Conservation (phyloP, 306 rosid genomes). For the Lathyrus sativus region DNA sequence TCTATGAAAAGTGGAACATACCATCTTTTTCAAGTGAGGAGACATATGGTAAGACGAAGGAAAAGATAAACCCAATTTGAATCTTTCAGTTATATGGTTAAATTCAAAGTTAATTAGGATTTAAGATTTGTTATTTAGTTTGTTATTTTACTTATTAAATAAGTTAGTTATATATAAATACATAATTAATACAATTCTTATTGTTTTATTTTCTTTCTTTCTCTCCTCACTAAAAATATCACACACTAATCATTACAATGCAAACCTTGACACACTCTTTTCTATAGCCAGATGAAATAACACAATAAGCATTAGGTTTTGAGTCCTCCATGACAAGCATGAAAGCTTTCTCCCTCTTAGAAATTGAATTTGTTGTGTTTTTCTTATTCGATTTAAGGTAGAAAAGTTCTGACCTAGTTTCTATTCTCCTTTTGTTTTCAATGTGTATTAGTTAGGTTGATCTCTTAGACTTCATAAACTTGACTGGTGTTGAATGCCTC, state of each 20-base stretch:
- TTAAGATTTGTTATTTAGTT: too few species aligned
- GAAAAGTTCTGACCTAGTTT: slow-evolving; percentile 4
- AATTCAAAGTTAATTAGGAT: too few species aligned
- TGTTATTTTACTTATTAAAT: too few species aligned
- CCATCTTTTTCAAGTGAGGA: too few species aligned
- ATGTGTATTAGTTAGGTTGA: slow-evolving; percentile 61
- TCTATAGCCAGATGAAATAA: slow-evolving; percentile 66
- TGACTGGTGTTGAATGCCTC: slow-evolving; percentile 92
- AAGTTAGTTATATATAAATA: too few species aligned
- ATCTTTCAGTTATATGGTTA: too few species aligned
- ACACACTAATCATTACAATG: background rate
- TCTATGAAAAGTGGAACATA: too few species aligned
- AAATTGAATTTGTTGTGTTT: slow-evolving; percentile 10
- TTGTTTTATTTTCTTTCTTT: too few species aligned
- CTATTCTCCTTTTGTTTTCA: background rate
- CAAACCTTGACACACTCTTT: slow-evolving; percentile 75
- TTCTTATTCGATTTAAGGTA: background rate
- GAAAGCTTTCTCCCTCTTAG: slow-evolving; percentile 52
- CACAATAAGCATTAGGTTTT: slow-evolving; percentile 64
- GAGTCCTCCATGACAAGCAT: slow-evolving; percentile 60
- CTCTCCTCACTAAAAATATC: too few species aligned
- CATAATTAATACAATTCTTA: too few species aligned
- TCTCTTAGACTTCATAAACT: slow-evolving; percentile 85
- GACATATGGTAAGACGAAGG: too few species aligned
- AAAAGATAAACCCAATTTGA: too few species aligned